These are phyloP conservation scores for Kluyveromyces siamensis DNA, from an alignment of 805 yeast species.

Conservation along the genomic window DNA sequence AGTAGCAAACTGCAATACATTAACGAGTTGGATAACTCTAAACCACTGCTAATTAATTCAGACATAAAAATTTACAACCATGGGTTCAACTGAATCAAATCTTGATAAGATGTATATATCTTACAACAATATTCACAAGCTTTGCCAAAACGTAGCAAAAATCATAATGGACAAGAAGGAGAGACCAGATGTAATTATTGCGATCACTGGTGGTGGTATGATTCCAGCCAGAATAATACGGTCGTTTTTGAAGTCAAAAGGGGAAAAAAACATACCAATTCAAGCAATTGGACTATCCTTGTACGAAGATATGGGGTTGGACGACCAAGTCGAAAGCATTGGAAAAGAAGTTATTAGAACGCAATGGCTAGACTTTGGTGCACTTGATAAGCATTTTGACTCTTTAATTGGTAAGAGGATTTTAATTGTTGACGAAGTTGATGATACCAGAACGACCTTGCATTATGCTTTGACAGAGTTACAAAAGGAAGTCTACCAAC, in stretches of 20 bases:
- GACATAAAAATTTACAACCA: neutral
- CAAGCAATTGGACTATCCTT: conserved; percentile 62
- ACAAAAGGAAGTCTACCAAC: conserved; percentile 45
- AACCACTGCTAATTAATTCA: neutral
- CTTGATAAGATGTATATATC: conserved; percentile 51
- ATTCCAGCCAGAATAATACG: conserved; percentile 61
- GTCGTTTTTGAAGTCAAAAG: conserved; percentile 49
- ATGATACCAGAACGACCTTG: conserved; percentile 83
- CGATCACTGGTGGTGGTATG: conserved; percentile 69
- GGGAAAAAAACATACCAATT: conserved; percentile 58
- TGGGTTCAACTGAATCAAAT: conserved; percentile 4
- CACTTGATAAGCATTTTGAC: conserved; percentile 58
- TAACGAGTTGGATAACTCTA: neutral
- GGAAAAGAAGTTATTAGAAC: conserved; percentile 81
- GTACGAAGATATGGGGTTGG: conserved; percentile 47
- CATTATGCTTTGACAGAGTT: conserved; percentile 77
- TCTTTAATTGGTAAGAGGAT: conserved; percentile 74
- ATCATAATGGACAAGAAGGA: conserved; percentile 35
- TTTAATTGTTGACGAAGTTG: conserved; percentile 83
- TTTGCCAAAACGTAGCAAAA: conserved; percentile 61
- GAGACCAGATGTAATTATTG: conserved; percentile 50
- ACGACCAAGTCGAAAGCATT: conserved; percentile 37
- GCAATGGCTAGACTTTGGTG: conserved; percentile 83
- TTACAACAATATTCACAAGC: conserved; percentile 74
- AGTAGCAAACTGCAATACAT: too few species aligned